Base-by-base conservation (phyloP, 1,139 yeast genomes). In the Nakaseomyces glabratus region DNA sequence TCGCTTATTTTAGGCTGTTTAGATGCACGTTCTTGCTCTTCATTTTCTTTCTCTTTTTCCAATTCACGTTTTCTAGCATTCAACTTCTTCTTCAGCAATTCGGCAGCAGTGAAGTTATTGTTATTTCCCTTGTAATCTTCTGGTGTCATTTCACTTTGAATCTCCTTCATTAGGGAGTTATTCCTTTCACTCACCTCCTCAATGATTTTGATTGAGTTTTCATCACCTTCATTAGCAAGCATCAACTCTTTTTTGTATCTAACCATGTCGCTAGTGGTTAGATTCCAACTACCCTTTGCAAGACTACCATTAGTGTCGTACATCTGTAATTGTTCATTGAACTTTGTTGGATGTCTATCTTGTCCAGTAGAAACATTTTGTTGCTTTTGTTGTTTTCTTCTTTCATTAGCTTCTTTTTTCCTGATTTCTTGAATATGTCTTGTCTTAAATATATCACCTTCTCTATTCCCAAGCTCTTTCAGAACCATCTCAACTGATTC, bases 401-500 rank as follows among this genome's bases (percentile, higher is more conserved):
- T 68, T 47, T 78, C 74, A 37, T 67, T 69, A 36, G 71, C 71
- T 34, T 75, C 82, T 43, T 73, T 76, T 41, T 79, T 66, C 42
- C 93, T 68, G 29, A 63, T 61, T 49, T 85, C 95, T 36, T 69
- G 71, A 20, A 77, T 82, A 46, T 74, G 76, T 46, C 82, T 69
- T 37, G 69, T 69, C 39, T 73, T 67, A 60, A 90, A 84, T 36
- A 90, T 82, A n/a, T 71, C 79, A 37, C 74, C 82, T 53, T 90
- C 99, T 52, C 79, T 78, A 26, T 63, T 53, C 4, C 90, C 84
- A 38, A 93, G 66, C 20, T 69, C 73, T 21, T 61, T 58, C 62
- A 93, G 63, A 42, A 93, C 62, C 32, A 68, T 65, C 48, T 86
- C 94, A 3, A 85, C 95, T 38, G 86, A 75, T 30, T 69, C 71